phyloP scores from a whole-genome alignment of 176 grass and related monocot genomes.

The Dactylis glomerata region DNA sequence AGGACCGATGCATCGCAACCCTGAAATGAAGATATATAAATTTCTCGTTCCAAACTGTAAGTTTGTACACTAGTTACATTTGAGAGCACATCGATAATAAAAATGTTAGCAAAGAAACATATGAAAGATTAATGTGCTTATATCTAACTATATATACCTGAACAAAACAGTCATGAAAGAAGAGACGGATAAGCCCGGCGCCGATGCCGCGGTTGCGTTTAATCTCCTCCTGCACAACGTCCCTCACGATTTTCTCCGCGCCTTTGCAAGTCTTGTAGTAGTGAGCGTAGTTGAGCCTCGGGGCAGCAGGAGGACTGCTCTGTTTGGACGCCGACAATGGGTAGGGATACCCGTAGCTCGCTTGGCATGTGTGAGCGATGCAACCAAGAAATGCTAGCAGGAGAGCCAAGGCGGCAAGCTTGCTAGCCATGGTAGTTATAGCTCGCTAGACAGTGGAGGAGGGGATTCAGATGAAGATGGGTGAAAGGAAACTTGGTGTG shows the following conservation, averaged over 20 bases:
- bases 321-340: background rate
- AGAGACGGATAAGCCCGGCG: no score
- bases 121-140: no score
- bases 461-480: background rate
- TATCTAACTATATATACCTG: background rate
- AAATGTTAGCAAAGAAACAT: no score
- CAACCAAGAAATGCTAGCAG: background rate
- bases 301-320: background rate
- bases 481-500: background rate
- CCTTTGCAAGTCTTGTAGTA: background rate
- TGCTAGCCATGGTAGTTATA: background rate
- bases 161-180: no score
- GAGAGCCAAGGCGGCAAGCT: background rate
- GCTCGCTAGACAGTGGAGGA: background rate
- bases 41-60: no score
- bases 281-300: conserved; percentile 9
- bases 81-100: no score
- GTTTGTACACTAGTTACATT: no score
- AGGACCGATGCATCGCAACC: background rate
- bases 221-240: no score
- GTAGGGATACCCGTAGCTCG: background rate
- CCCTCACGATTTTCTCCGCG: no score
- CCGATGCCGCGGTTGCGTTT: no score
- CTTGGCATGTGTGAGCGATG: background rate
- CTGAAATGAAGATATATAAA: background rate